These are phyloP conservation scores for Elsinoe perseae DNA, from an alignment of 2,329 filamentous ascomycete species.

Conservation along the genomic window DNA sequence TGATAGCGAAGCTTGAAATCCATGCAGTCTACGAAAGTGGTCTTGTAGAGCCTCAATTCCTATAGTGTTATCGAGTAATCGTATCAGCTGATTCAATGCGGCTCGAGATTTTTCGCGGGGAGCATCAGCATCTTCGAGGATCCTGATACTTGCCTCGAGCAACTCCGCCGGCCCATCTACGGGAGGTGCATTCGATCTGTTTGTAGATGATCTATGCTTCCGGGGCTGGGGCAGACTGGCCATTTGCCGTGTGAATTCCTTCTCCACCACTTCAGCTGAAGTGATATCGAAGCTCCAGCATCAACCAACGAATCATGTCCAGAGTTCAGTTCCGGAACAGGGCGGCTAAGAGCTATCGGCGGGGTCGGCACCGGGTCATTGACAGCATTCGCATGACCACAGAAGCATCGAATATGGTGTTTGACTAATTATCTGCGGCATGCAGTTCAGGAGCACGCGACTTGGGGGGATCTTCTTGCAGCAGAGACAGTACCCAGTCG, in stretches of 20 bases:
- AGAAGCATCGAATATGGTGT: neutral
- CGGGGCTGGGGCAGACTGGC: slow-evolving; percentile 11
- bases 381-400: neutral
- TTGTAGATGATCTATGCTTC: slow-evolving; percentile 20
- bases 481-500: too few relatives aligned
- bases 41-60: slow-evolving; percentile 44
- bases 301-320: slow-evolving; percentile 2
- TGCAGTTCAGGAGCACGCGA: slow-evolving; percentile 2
- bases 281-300: neutral
- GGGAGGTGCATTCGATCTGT: slow-evolving; percentile 16
- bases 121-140: slow-evolving; percentile 10
- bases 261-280: slow-evolving; percentile 4
- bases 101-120: slow-evolving; percentile 13
- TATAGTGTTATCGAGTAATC: slow-evolving; percentile 15
- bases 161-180: slow-evolving; percentile 13
- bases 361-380: neutral
- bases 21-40: slow-evolving; percentile 71
- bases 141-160: slow-evolving; percentile 16
- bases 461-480: neutral
- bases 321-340: too few relatives aligned
- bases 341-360: neutral
- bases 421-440: neutral
- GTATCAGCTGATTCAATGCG: slow-evolving; percentile 14
- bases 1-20: slow-evolving; percentile 67
- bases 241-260: slow-evolving; percentile 1